phyloP scores from a whole-genome alignment of 2,329 filamentous ascomycete genomes.

The Dothistroma septosporum region DNA sequence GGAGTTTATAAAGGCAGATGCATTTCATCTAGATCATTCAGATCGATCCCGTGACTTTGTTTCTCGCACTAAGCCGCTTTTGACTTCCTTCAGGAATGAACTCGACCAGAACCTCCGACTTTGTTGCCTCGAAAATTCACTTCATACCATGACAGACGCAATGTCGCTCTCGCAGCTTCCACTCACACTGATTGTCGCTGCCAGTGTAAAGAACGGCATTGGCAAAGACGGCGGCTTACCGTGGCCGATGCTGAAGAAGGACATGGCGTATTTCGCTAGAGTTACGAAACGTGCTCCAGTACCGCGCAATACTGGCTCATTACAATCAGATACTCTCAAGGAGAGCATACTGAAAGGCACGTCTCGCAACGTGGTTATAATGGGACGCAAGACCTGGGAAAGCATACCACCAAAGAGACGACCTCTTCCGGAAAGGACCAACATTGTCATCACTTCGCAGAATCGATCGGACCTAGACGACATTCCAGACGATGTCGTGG shows the following conservation, averaged over 20 bases:
- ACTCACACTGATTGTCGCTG: slow-evolving; percentile 89
- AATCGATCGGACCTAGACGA: slow-evolving; percentile 19
- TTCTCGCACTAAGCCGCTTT: neutral
- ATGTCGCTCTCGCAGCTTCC: slow-evolving; percentile 31
- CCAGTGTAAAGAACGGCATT: slow-evolving; percentile 83
- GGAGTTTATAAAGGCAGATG: neutral
- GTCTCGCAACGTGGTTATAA: slow-evolving; percentile 66
- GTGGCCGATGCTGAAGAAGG: slow-evolving; percentile 81
- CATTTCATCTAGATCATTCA: neutral
- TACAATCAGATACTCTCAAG: slow-evolving; percentile 25
- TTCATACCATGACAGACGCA: slow-evolving; percentile 20
- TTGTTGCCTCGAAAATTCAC: neutral
- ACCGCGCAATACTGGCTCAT: slow-evolving; percentile 39
- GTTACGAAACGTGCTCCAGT: slow-evolving; percentile 70
- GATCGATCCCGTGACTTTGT: neutral
- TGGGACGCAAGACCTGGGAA: slow-evolving; percentile 97
- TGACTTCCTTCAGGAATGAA: neutral
- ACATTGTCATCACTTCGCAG: slow-evolving; percentile 69
- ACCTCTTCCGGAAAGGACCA: slow-evolving; percentile 73
- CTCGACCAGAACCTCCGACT: neutral
- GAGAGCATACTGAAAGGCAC: slow-evolving; percentile 19
- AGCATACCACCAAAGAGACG: slow-evolving; percentile 75
- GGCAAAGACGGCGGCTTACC: slow-evolving; percentile 74
- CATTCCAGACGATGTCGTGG: slow-evolving; percentile 49
- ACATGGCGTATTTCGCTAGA: slow-evolving; percentile 93